Percentiles rank a stretch among this genome's conserved stretches.
Evolutionary conservation across 2,329 filamentous ascomycete genomes (phyloP).

Genomic region (Aspergillus jensenii): DNA sequence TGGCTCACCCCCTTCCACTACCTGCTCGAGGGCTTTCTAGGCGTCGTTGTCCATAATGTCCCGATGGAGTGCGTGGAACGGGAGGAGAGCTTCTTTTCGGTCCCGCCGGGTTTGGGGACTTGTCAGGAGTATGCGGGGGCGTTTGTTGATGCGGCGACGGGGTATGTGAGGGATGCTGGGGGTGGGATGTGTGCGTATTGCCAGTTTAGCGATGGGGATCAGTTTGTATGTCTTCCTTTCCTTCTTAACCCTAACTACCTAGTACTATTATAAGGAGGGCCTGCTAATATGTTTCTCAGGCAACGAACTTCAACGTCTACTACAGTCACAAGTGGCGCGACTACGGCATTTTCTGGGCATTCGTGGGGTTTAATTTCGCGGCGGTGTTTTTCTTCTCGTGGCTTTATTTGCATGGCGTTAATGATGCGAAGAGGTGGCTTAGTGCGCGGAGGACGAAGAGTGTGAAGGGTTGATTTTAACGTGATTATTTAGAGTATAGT

Average conservation of each 20-base stretch:
- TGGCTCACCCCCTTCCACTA: conserved; percentile 69
- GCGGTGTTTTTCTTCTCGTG: conserved; percentile 55
- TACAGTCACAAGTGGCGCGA: conserved; percentile 64
- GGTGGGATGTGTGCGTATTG: conserved; percentile 65
- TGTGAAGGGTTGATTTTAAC: background rate
- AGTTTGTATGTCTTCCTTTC: conserved; percentile 50
- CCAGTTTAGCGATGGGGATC: conserved; percentile 60
- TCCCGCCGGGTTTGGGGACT: conserved; percentile 56
- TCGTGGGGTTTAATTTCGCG: conserved; percentile 64
- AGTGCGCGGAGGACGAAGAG: conserved; percentile 30
- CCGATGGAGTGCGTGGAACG: conserved; percentile 55
- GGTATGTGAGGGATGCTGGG: conserved; percentile 59
- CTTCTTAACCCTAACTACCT: background rate
- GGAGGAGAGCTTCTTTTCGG: conserved; percentile 61
- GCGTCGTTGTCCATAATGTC: conserved; percentile 54
- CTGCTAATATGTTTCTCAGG: conserved; percentile 18
- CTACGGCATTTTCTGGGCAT: conserved; percentile 65
- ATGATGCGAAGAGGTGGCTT: conserved; percentile 32
- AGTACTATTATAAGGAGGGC: too few relatives aligned
- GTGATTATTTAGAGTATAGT: background rate
- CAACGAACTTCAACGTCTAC: conserved; percentile 57
- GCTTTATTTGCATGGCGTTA: conserved; percentile 50
- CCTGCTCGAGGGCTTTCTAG: conserved; percentile 62
- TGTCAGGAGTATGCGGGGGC: conserved; percentile 60
- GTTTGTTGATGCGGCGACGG: conserved; percentile 56